These are phyloP conservation scores for Dillenia turbinata DNA, from an alignment of 164 flowering plant species.

Conservation along the genomic window DNA sequence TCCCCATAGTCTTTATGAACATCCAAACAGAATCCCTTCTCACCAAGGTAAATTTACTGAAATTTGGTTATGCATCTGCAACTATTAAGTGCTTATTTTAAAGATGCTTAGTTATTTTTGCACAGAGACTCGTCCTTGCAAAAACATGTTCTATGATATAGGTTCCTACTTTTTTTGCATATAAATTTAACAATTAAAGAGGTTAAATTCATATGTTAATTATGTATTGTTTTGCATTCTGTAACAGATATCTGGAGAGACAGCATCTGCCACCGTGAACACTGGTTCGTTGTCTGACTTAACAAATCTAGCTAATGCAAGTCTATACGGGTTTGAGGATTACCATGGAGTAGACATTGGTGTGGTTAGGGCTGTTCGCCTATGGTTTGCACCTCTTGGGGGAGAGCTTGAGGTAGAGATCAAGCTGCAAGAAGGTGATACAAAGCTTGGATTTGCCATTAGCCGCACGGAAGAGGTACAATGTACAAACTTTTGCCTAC, in stretches of 20 bases:
- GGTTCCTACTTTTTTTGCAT: too few species aligned
- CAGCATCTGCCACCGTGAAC: constrained; percentile 79
- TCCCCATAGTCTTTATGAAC: constrained; percentile 74
- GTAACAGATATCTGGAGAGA: constrained; percentile 83
- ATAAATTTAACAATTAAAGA: too few species aligned
- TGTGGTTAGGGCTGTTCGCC: constrained; percentile 86
- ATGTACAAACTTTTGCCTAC: not conserved
- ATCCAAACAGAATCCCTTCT: constrained; percentile 95
- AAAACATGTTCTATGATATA: too few species aligned
- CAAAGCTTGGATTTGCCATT: constrained; percentile 86
- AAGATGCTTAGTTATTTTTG: not conserved
- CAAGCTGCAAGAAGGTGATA: constrained; percentile 57
- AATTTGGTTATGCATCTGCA: not conserved
- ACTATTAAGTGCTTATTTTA: not conserved
- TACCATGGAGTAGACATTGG: constrained; percentile 98
- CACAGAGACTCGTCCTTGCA: not conserved
- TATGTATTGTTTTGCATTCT: not conserved
- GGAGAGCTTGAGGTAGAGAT: constrained; percentile 72
- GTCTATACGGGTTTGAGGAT: constrained; percentile 94
- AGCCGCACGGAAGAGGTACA: constrained; percentile 95
- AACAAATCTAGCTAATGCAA: constrained; percentile 67
- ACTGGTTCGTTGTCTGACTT: constrained; percentile 81
- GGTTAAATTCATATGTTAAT: too few species aligned
- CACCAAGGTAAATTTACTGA: constrained; percentile 62
- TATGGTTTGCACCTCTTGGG: constrained; percentile 82